These are phyloP conservation scores for Podospora fimiseda DNA, from an alignment of 495 filamentous ascomycete genomes.

Conservation along the genomic window DNA sequence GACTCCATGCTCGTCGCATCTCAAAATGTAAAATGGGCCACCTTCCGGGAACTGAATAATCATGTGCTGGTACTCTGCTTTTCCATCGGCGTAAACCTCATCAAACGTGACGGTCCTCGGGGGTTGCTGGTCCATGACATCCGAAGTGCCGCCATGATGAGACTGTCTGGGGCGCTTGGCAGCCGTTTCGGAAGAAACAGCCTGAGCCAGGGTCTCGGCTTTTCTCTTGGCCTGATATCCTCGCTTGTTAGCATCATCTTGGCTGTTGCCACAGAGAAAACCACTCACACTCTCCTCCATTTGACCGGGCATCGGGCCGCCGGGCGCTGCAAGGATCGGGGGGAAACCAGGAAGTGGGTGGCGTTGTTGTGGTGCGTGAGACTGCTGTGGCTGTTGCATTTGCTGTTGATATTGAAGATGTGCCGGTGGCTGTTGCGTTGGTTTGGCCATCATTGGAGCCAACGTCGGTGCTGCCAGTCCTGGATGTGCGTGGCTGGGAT, in stretches of 20 bases:
- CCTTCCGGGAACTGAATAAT: constrained; percentile 34
- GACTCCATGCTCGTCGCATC: constrained; percentile 37
- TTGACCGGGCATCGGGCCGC: neutral
- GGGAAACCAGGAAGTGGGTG: neutral
- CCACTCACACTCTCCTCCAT: neutral
- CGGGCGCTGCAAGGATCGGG: neutral
- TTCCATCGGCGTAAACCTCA: constrained; percentile 34
- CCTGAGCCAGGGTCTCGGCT: neutral
- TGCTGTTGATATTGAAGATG: neutral
- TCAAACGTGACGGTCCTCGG: constrained; percentile 30
- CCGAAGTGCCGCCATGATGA: neutral
- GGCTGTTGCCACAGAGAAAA: too few relatives aligned
- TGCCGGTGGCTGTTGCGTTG: neutral
- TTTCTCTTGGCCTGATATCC: neutral
- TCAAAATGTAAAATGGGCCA: constrained; percentile 34
- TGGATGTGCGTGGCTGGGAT: neutral
- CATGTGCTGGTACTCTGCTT: constrained; percentile 32
- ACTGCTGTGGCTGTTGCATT: neutral
- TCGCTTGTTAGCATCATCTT: neutral
- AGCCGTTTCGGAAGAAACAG: neutral
- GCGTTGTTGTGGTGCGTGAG: neutral
- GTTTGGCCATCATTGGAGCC: neutral
- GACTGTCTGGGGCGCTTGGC: neutral
- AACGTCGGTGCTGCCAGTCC: neutral
- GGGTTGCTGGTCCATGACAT: neutral